Conservation (phyloP, 1,284 basidiomycete species). For the Ustilago crameri region DNA sequence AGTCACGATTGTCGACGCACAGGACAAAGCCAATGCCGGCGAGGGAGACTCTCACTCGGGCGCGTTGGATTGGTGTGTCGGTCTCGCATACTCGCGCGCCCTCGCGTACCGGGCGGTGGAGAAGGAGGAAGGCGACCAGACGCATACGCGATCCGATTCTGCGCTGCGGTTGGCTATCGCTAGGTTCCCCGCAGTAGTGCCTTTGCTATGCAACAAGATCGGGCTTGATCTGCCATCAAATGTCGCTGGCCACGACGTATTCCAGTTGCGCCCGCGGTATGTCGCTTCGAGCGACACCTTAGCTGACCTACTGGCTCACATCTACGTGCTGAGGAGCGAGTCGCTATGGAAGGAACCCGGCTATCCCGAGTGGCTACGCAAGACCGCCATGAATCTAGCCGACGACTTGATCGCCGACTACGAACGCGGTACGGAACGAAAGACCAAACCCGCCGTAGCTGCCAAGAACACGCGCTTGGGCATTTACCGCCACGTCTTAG, state of each 20-base stretch:
- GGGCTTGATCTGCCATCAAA: conserved; percentile 45
- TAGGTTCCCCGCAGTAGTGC: conserved; percentile 55
- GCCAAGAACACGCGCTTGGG: conserved; percentile 42
- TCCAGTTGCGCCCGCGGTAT: conserved; percentile 25
- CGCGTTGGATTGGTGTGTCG: conserved; percentile 64
- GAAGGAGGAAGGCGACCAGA: conserved; percentile 52
- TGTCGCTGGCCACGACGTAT: conserved; percentile 25
- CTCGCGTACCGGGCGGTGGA: conserved; percentile 58
- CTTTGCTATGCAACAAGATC: conserved; percentile 58
- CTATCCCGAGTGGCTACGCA: conserved; percentile 50
- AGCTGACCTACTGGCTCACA: conserved; percentile 54
- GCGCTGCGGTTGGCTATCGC: conserved; percentile 60
- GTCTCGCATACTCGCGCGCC: conserved; percentile 55
- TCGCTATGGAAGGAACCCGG: conserved; percentile 63
- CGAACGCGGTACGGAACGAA: conserved; percentile 11
- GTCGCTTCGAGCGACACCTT: conserved; percentile 28
- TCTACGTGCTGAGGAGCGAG: conserved; percentile 62
- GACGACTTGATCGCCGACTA: conserved; percentile 19
- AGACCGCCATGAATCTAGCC: conserved; percentile 28
- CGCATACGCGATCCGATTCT: conserved; percentile 25
- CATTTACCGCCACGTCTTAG: conserved; percentile 64
- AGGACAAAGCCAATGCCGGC: conserved; percentile 35
- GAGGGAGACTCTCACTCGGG: conserved; percentile 38
- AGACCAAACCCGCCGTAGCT: conserved; percentile 14
- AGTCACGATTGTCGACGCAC: conserved; percentile 43